These are phyloP conservation scores for Huntiella abstrusa DNA, from an alignment of 2,329 filamentous ascomycete species.

Conservation along the genomic window DNA sequence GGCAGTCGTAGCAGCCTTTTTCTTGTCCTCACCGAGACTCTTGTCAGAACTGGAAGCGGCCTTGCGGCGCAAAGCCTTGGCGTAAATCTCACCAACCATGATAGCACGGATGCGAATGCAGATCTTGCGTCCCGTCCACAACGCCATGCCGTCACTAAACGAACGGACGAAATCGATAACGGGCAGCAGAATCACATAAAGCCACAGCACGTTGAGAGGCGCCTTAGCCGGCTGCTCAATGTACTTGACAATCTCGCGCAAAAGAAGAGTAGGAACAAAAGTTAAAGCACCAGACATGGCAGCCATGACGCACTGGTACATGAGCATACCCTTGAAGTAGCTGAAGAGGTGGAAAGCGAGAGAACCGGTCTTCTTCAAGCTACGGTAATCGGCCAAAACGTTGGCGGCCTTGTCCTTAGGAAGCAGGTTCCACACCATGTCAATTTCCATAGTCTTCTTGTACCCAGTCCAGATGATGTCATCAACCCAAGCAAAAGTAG, in stretches of 20 bases:
- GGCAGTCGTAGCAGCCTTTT: constrained; percentile 22
- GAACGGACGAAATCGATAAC: constrained; percentile 67
- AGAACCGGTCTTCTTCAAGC: constrained; percentile 61
- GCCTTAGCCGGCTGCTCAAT: constrained; percentile 64
- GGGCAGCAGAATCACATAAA: constrained; percentile 82
- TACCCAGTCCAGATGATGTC: constrained; percentile 77
- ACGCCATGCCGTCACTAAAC: constrained; percentile 62
- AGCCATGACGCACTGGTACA: constrained; percentile 67
- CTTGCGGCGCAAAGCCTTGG: constrained; percentile 82
- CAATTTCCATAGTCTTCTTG: constrained; percentile 62
- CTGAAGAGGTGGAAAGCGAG: constrained; percentile 64
- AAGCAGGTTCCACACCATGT: constrained; percentile 80
- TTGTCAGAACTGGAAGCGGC: constrained; percentile 63
- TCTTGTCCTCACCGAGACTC: constrained; percentile 41
- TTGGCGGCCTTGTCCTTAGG: constrained; percentile 72
- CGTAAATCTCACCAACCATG: constrained; percentile 93
- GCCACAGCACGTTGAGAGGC: constrained; percentile 78
- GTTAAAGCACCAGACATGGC: constrained; percentile 64
- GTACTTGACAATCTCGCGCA: constrained; percentile 83
- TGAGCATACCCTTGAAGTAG: constrained; percentile 61
- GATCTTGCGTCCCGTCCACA: constrained; percentile 88
- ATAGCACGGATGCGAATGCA: constrained; percentile 87
- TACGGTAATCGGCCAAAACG: constrained; percentile 67
- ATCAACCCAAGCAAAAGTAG: constrained; percentile 83
- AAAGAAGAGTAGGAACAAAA: constrained; percentile 76